Percentiles rank a stretch among this genome's conserved stretches.
These are phyloP conservation scores for Paraglomus brasilianum DNA, from an alignment of 192 early-diverging fungal genomes.

Conservation along the genomic window DNA sequence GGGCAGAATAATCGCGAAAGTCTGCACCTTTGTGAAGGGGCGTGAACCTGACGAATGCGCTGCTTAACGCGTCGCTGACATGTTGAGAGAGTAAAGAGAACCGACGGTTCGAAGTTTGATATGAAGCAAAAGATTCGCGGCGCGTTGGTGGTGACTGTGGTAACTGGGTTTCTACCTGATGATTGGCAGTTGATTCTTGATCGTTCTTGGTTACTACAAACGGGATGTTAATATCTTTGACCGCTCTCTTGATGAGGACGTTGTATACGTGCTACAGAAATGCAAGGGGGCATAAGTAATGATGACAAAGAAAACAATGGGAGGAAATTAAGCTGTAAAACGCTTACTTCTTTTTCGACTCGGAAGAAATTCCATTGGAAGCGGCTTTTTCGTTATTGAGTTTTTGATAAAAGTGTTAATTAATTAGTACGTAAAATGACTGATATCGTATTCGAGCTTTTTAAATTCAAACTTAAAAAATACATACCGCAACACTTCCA, in stretches of 20 bases:
- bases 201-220: no score
- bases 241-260: not conserved
- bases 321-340: not conserved
- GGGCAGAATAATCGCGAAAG: not conserved
- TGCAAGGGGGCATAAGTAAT: conserved; percentile 4
- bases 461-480: no score
- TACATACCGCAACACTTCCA: no score
- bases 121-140: no score
- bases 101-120: not conserved
- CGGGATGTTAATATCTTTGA: not conserved
- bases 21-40: no score
- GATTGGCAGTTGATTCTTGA: no score
- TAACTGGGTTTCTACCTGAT: no score
- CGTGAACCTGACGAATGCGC: not conserved
- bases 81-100: not conserved
- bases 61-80: not conserved
- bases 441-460: no score
- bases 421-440: no score
- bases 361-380: conserved; percentile 81
- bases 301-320: not conserved
- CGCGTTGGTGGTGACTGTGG: no score
- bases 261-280: conserved; percentile 5
- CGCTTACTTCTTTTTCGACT: conserved; percentile 66
- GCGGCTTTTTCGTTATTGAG: conserved; percentile 39
- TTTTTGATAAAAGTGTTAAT: no score